Base-by-base conservation (phyloP, 2,329 filamentous ascomycete species). In the Cladosporium sp. region DNA sequence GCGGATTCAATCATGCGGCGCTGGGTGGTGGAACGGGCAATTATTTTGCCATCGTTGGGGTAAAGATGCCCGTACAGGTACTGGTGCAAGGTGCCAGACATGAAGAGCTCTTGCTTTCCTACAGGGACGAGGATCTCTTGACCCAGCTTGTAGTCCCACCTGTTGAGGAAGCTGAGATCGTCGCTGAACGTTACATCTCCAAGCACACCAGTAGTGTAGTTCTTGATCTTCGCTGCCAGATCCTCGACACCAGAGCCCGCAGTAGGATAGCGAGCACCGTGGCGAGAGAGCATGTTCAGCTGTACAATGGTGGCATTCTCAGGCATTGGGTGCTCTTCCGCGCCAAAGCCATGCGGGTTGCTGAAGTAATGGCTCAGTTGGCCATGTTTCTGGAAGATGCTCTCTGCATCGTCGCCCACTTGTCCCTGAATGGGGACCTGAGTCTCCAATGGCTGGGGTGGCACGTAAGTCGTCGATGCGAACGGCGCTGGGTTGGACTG, bases 1-100 rank as follows among this genome's bases (percentile, higher is more conserved):
- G 85, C 85, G 33, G 78, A 84, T 64, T 89, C 83, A 18, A 85
- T 72, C 86, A 90, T 90, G 19, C 86, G 80, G 62, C 87, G 82
- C 63, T 90, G 84, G 1, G 85, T 87, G 1, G 85, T 88, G 1
- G 85, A 88, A 22, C 86, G 77, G 13, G 82, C 84, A 51, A 89
- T 79, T 53, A 90, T 82, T 69, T 87, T 89, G 50, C 79, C 77
- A 4, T 85, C 80, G 58, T 88, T 84, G 7, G 69, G 67, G 59
- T 88, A 88, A 18, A 90, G 69, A 53, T 79, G 76, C 6, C 79
- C 81, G 60, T 88, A 88, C 70, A 84, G 80, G 67, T 88, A 89
- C 57, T 83, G 83, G 63, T 88, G 85, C 40, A 86, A 64, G 1
- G 85, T 76, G 2, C 85, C 84, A 43, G 82, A 85, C 33, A 87